These are phyloP conservation scores for Candida sonorensis DNA, from an alignment of 805 yeast species.

Conservation along the genomic window DNA sequence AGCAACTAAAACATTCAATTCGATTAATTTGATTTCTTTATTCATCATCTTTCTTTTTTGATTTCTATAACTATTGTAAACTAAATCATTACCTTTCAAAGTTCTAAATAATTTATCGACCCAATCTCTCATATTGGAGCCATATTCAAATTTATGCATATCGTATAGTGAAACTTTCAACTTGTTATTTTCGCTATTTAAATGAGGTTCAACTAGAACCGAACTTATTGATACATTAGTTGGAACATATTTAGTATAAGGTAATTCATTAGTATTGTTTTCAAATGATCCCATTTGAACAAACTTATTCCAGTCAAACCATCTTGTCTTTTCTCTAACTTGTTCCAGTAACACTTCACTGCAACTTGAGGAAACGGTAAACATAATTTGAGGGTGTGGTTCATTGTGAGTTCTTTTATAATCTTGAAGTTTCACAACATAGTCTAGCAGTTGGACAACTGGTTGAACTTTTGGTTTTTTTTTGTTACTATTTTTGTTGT, in stretches of 20 bases:
- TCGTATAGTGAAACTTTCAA: constrained; percentile 17
- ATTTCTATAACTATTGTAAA: constrained; percentile 19
- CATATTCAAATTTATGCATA: constrained; percentile 22
- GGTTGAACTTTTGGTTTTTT: too few relatives aligned
- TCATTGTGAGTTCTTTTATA: constrained; percentile 24
- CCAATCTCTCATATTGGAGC: constrained; percentile 15
- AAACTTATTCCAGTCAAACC: constrained; percentile 33
- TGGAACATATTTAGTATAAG: constrained; percentile 15
- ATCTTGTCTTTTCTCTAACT: constrained; percentile 44
- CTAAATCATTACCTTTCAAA: constrained; percentile 14
- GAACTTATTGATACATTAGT: constrained; percentile 19
- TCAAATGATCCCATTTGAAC: constrained; percentile 22
- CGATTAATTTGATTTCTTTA: constrained; percentile 13
- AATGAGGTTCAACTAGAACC: constrained; percentile 17
- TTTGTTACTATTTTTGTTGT: too few relatives aligned
- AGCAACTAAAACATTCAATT: constrained; percentile 17
- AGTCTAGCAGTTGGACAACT: constrained; percentile 24
- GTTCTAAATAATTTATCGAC: constrained; percentile 15
- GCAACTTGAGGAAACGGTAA: constrained; percentile 19
- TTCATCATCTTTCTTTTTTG: constrained; percentile 13
- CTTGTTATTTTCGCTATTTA: constrained; percentile 9
- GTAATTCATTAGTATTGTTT: constrained; percentile 14
- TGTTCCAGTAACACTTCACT: constrained; percentile 44
- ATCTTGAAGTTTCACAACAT: constrained; percentile 27
- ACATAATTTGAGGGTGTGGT: constrained; percentile 25